A percentile compares a stretch with the other conserved stretches of the same genome.
These are phyloP conservation scores for Neurospora crassa DNA, from an alignment of 2,329 filamentous ascomycete species.

Conservation along the genomic window DNA sequence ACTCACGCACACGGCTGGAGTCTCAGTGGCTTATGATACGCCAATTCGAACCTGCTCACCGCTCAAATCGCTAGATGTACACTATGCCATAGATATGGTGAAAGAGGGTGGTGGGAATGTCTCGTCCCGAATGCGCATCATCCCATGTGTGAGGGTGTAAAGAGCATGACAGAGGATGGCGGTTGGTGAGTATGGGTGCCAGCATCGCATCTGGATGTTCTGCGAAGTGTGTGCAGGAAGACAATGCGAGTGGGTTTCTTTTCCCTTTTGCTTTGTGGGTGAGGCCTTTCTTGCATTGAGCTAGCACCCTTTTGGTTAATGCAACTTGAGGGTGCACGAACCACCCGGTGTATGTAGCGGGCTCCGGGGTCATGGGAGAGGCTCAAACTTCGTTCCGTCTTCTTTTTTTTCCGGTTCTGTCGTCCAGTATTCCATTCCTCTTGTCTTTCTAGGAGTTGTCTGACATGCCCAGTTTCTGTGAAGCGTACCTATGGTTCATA, in stretches of 20 bases:
- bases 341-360: background rate
- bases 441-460: background rate
- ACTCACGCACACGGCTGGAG: background rate
- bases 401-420: background rate
- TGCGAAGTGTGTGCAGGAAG: background rate
- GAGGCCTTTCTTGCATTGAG: background rate
- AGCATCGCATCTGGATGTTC: background rate
- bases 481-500: background rate
- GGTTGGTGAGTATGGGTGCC: background rate
- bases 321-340: background rate
- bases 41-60: background rate
- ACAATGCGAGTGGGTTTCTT: background rate
- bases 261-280: background rate
- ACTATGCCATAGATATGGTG: background rate
- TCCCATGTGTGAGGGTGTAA: background rate
- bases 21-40: background rate
- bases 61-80: background rate
- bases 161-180: background rate
- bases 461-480: background rate
- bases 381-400: background rate
- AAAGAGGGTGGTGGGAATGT: background rate
- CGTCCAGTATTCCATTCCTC: background rate
- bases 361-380: background rate
- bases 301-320: background rate
- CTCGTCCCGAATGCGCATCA: background rate